Conservation (phyloP, 2,329 filamentous ascomycete genomes). For the Podosphaera fusca region DNA sequence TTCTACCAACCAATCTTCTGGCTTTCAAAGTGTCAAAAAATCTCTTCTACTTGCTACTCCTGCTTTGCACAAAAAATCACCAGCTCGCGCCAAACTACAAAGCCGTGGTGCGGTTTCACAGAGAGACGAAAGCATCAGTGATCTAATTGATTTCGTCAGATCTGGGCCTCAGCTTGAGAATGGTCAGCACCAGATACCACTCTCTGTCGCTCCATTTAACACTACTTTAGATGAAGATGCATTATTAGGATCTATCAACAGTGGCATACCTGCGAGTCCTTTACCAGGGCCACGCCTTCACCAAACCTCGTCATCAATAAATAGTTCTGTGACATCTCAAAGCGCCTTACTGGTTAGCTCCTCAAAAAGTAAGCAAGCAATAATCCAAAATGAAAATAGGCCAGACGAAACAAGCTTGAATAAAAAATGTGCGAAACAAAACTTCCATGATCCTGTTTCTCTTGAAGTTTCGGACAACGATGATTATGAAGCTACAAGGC, state of each 20-base stretch:
- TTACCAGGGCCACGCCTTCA: constrained; percentile 30
- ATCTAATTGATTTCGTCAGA: constrained; percentile 87
- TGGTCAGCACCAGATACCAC: constrained; percentile 49
- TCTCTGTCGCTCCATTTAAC: constrained; percentile 65
- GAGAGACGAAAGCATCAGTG: constrained; percentile 45
- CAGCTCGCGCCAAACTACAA: constrained; percentile 30
- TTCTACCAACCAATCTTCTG: background rate
- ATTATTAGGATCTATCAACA: constrained; percentile 29
- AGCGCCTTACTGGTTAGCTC: constrained; percentile 36
- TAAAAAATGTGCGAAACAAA: constrained; percentile 51
- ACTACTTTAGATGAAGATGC: constrained; percentile 74
- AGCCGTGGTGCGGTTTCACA: constrained; percentile 48
- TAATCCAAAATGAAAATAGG: constrained; percentile 5
- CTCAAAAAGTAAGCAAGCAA: constrained; percentile 16
- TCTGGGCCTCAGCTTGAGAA: constrained; percentile 40
- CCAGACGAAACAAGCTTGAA: constrained; percentile 21
- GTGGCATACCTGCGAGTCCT: constrained; percentile 32
- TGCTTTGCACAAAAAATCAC: background rate
- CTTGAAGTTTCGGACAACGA: constrained; percentile 44
- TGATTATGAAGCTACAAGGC: constrained; percentile 7
- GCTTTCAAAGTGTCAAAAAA: background rate
- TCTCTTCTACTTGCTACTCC: background rate
- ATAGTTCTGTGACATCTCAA: constrained; percentile 39
- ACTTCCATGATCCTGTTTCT: constrained; percentile 77
- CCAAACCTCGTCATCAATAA: constrained; percentile 19